Evolutionary conservation across 2,329 filamentous ascomycete species (phyloP), one percentile per base, ranked within the genome.

Genomic region (Helminthosporium solani): DNA sequence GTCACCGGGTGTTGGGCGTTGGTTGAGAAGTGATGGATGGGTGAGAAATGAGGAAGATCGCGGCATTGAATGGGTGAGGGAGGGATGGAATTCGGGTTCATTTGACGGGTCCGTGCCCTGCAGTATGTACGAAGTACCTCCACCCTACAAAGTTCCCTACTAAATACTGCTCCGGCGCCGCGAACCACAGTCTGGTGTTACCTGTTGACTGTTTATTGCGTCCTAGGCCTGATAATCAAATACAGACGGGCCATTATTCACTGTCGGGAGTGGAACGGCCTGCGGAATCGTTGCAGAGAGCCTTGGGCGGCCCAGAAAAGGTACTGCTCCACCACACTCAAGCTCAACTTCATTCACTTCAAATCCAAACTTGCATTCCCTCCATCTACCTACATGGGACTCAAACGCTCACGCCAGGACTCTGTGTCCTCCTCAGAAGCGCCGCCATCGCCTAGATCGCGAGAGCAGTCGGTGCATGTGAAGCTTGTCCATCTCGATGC

Each of bases 321-420:
- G 61, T 63, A 64, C 55, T 52, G 44, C 50, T 41, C 50, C 41
- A 25, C 15, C 7, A 34, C 53, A 46, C 35, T 49, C 47, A 42
- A 42, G 30, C 27, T 40, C n/a, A n/a, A n/a, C n/a, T n/a, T n/a
- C n/a, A n/a, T n/a, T n/a, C n/a, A n/a, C n/a, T n/a, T n/a, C n/a
- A n/a, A n/a, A n/a, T n/a, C n/a, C n/a, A n/a, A n/a, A n/a, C n/a
- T n/a, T n/a, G n/a, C n/a, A n/a, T n/a, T n/a, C 39, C 47, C 46
- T 48, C 41, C 37, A 42, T 48, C 50, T 37, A 42, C 11, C 40
- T 20, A 18, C 37, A 85, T 85, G 83, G 74, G 55, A 36, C 40
- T 75, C 58, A 86, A 86, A 70, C 82, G 83, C 66, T 75, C 77
- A 69, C 75, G 79, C 67, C 72, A 74, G 68, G 74, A 74, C 54